phyloP scores from a whole-genome alignment of 768 basidiomycete genomes.

The Kondoa malvinella region DNA sequence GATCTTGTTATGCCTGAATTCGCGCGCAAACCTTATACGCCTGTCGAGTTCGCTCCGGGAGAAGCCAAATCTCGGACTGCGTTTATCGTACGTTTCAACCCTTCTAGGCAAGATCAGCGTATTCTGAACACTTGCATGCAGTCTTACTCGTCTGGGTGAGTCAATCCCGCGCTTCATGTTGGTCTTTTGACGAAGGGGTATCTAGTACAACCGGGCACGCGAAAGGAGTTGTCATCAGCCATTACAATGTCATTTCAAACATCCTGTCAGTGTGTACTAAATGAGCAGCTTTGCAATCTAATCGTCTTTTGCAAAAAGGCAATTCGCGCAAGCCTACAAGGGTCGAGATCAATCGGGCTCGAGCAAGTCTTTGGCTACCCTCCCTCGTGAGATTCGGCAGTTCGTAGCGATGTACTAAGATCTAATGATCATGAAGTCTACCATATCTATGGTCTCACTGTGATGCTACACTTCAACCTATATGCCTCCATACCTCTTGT shows the following conservation, averaged over 20 bases:
- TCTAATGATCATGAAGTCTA: neutral
- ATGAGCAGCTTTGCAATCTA: neutral
- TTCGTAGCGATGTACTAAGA: neutral
- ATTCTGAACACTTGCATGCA: neutral
- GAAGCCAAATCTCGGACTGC: neutral
- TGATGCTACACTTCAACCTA: constrained; percentile 7
- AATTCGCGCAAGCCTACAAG: neutral
- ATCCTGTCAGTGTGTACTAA: neutral
- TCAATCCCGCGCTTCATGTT: neutral
- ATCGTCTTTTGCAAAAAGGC: neutral
- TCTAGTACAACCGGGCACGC: constrained; percentile 1
- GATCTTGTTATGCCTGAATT: neutral
- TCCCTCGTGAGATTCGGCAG: neutral
- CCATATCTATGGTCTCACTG: constrained; percentile 5
- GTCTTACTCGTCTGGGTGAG: constrained; percentile 8
- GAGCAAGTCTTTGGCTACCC: neutral
- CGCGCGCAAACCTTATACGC: neutral
- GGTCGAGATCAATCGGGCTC: neutral
- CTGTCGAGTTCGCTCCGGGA: neutral
- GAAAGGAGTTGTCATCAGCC: constrained; percentile 3
- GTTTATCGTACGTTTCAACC: neutral
- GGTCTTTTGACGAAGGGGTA: neutral
- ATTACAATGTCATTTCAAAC: constrained; percentile 3
- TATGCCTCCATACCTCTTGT: neutral
- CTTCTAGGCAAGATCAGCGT: neutral